A percentile compares a stretch with the other conserved stretches of the same genome.
Conservation (phyloP, 208 protist species). For the Trypanosoma theileri region DNA sequence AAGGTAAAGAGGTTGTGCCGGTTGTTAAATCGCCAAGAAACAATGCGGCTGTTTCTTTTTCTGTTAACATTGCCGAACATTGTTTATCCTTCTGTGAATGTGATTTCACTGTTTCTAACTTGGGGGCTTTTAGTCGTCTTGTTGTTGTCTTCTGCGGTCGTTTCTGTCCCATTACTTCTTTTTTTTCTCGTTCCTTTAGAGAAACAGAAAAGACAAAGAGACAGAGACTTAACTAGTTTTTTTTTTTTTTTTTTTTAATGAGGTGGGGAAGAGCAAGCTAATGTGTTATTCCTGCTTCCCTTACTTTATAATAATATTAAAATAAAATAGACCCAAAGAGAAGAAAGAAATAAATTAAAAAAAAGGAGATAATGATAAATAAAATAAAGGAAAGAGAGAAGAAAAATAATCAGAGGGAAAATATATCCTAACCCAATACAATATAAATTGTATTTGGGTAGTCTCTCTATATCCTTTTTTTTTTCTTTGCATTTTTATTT, state of each 20-base stretch:
- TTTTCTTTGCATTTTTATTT: neutral
- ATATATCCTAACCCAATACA: slow-evolving; percentile 3
- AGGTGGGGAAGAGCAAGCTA: too few species aligned
- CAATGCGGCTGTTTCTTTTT: slow-evolving; percentile 16
- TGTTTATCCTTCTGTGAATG: neutral
- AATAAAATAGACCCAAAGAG: too few species aligned
- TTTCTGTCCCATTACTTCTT: too few species aligned
- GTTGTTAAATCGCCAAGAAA: slow-evolving; percentile 14
- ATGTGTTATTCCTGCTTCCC: too few species aligned
- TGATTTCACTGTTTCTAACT: too few species aligned
- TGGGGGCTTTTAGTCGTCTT: too few species aligned
- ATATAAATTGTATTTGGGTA: neutral
- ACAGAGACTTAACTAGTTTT: too few species aligned
- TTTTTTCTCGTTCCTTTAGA: too few species aligned
- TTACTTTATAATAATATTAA: neutral
- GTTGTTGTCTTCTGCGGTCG: too few species aligned
- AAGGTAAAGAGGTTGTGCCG: neutral
- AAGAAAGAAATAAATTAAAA: too few species aligned
- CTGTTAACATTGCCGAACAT: slow-evolving; percentile 6
- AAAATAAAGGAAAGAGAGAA: slow-evolving; percentile 26
- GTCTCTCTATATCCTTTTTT: neutral
- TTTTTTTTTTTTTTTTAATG: too few species aligned
- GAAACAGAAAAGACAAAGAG: neutral
- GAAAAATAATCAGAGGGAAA: slow-evolving; percentile 20
- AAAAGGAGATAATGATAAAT: neutral